Evolutionary conservation across 805 yeast genomes (phyloP).

Genomic region (Tetrapisispora taiwanensis): DNA sequence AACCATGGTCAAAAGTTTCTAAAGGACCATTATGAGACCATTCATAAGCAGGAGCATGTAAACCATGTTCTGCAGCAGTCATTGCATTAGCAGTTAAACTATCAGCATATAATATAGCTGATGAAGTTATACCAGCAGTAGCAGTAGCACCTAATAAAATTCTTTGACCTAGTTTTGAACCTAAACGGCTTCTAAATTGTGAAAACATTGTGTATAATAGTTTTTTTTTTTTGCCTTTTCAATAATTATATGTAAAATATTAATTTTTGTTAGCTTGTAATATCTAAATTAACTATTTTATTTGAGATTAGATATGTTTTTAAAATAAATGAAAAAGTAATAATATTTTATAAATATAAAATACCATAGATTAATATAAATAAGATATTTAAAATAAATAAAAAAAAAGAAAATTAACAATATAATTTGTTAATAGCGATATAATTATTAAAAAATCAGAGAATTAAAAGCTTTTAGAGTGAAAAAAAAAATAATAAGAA

Average conservation of each 20-base stretch:
- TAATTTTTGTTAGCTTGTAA: too few species aligned
- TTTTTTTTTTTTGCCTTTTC: background rate
- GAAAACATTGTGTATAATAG: slow-evolving; percentile 2
- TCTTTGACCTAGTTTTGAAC: slow-evolving; percentile 26
- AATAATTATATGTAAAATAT: too few species aligned
- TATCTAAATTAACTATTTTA: too few species aligned
- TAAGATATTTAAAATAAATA: background rate
- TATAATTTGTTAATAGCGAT: background rate
- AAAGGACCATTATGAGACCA: slow-evolving; percentile 95
- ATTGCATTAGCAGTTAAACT: slow-evolving; percentile 83
- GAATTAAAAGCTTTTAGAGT: too few species aligned
- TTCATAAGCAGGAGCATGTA: slow-evolving; percentile 85
- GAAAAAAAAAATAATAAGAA: too few species aligned
- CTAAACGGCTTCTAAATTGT: slow-evolving; percentile 4
- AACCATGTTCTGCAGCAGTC: slow-evolving; percentile 98
- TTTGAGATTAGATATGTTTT: too few species aligned
- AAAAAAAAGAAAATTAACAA: too few species aligned
- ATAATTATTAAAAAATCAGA: background rate
- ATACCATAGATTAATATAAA: background rate
- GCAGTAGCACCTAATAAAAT: slow-evolving; percentile 46
- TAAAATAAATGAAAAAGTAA: background rate
- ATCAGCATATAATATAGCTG: slow-evolving; percentile 74
- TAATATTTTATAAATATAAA: background rate
- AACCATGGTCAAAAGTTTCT: slow-evolving; percentile 84
- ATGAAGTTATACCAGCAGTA: slow-evolving; percentile 72